A percentile compares a stretch with the other conserved stretches of the same genome.
These are phyloP conservation scores for Tylopilus subfusipes DNA, from an alignment of 768 basidiomycete genomes.

Conservation along the genomic window DNA sequence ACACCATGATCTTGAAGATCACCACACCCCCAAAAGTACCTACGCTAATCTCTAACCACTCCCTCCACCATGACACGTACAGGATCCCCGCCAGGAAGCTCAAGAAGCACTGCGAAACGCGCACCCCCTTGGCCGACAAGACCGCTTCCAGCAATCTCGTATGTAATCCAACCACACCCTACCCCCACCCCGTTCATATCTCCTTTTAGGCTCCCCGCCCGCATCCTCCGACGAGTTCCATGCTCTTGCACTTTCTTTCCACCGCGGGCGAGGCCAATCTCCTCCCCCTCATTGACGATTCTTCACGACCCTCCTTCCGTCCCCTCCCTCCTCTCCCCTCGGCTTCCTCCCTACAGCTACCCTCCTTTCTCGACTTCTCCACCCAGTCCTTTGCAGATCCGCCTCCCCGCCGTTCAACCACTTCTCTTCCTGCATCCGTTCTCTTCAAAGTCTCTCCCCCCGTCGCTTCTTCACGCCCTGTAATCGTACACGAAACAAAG, in stretches of 20 bases:
- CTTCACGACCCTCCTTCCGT: slow-evolving; percentile 22
- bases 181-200: slow-evolving; percentile 13
- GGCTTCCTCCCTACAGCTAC: slow-evolving; percentile 38
- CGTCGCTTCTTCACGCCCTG: slow-evolving; percentile 13
- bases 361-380: slow-evolving; percentile 36
- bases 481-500: slow-evolving; percentile 11
- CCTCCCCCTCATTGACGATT: not conserved
- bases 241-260: slow-evolving; percentile 12
- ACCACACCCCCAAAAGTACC: slow-evolving; percentile 27
- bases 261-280: slow-evolving; percentile 4
- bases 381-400: slow-evolving; percentile 18
- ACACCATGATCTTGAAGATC: slow-evolving; percentile 38
- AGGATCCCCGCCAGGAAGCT: slow-evolving; percentile 21
- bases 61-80: slow-evolving; percentile 15
- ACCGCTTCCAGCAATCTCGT: slow-evolving; percentile 28
- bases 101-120: slow-evolving; percentile 21
- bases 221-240: slow-evolving; percentile 14
- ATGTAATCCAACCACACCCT: slow-evolving; percentile 20
- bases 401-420: not conserved
- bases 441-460: slow-evolving; percentile 16
- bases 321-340: slow-evolving; percentile 35
- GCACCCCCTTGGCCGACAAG: slow-evolving; percentile 34
- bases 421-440: slow-evolving; percentile 17
- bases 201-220: slow-evolving; percentile 11
- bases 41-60: slow-evolving; percentile 25